Evolutionary conservation across 75 land plant species (phyloP).

Genomic region (Picea sitchensis): DNA sequence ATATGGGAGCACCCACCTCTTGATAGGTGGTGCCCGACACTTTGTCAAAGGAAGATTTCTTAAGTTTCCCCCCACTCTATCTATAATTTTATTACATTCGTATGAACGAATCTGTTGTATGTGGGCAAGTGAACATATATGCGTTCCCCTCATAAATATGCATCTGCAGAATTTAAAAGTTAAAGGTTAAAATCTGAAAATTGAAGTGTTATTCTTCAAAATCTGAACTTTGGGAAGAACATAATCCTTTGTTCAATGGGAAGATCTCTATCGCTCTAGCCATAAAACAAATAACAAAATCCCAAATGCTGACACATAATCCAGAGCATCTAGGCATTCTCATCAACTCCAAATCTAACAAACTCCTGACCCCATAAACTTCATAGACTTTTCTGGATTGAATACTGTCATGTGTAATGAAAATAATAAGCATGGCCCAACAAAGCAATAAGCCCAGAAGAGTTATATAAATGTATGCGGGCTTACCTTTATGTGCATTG

Average conservation of each 20-base stretch:
- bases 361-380: not conserved
- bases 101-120: no score
- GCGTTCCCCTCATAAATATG: no score
- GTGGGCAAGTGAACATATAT: no score
- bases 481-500: constrained; percentile 18
- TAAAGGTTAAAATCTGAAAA: no score
- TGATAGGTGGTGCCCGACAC: no score
- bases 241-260: not conserved
- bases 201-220: no score
- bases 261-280: not conserved
- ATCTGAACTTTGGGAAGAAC: not conserved
- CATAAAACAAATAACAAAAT: not conserved
- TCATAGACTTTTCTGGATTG: not conserved
- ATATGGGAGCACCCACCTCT: no score
- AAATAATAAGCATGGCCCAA: no score
- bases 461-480: not conserved
- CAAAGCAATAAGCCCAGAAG: not conserved
- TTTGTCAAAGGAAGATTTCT: no score
- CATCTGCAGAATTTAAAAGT: no score
- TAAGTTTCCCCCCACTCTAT: no score
- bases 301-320: not conserved
- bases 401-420: not conserved
- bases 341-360: not conserved
- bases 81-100: no score
- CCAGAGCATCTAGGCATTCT: not conserved